phyloP scores from a whole-genome alignment of 2,329 filamentous ascomycete species.

The Lecanicillium sp. region DNA sequence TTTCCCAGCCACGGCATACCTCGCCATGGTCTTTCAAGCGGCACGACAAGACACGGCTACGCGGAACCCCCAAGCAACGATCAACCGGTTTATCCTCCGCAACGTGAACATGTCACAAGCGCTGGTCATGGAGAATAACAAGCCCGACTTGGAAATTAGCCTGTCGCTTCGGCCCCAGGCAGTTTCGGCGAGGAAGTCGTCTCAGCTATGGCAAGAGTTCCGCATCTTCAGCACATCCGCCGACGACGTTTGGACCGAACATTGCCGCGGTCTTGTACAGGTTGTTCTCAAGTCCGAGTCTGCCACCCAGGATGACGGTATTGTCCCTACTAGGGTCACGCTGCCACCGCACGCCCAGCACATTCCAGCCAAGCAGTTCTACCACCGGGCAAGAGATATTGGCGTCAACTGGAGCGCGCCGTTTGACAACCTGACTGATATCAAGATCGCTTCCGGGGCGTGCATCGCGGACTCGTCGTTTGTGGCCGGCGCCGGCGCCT shows the following conservation, averaged over 20 bases:
- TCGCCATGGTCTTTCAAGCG: slow-evolving; percentile 30
- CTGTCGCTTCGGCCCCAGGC: not conserved
- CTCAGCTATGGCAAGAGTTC: slow-evolving; percentile 20
- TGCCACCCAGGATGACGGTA: slow-evolving; percentile 10
- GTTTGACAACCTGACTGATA: slow-evolving; percentile 16
- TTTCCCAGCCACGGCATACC: slow-evolving; percentile 31
- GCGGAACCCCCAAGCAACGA: slow-evolving; percentile 10
- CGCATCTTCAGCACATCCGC: slow-evolving; percentile 18
- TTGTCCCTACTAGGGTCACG: slow-evolving; percentile 10
- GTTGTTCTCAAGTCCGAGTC: slow-evolving; percentile 5
- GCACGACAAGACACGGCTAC: slow-evolving; percentile 15
- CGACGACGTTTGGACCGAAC: slow-evolving; percentile 20
- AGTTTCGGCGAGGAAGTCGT: slow-evolving; percentile 14
- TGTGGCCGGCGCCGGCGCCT: not conserved
- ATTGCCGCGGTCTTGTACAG: slow-evolving; percentile 23
- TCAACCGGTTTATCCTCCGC: slow-evolving; percentile 17
- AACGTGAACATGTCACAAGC: slow-evolving; percentile 21
- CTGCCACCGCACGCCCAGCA: slow-evolving; percentile 8
- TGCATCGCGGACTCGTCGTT: slow-evolving; percentile 13
- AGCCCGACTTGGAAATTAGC: not conserved
- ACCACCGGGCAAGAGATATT: slow-evolving; percentile 12
- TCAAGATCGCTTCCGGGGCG: slow-evolving; percentile 11
- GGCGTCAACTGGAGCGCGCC: slow-evolving; percentile 17
- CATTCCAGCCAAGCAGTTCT: slow-evolving; percentile 14
- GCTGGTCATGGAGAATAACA: slow-evolving; percentile 13